These are phyloP conservation scores for Nemania sp. DNA, from an alignment of 2,329 filamentous ascomycete genomes.

Conservation along the genomic window DNA sequence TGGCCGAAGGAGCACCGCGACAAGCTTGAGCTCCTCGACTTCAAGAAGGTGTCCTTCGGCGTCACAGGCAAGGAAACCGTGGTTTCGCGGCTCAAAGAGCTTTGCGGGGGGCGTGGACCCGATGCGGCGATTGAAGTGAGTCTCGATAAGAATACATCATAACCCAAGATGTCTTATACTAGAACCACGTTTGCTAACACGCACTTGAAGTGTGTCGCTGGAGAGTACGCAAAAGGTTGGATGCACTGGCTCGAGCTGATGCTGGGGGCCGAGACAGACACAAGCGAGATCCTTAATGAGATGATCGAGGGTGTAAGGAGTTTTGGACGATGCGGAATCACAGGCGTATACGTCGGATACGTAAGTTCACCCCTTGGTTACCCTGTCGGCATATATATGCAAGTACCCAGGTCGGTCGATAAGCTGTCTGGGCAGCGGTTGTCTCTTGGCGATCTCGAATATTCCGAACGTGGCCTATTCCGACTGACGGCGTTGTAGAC, in stretches of 20 bases:
- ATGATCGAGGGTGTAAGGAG: slow-evolving; percentile 76
- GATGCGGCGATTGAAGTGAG: slow-evolving; percentile 62
- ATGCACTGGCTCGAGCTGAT: slow-evolving; percentile 61
- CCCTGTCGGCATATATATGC: no score
- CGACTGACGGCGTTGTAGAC: slow-evolving; percentile 69
- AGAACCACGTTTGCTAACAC: neutral
- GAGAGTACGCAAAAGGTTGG: slow-evolving; percentile 66
- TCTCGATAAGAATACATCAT: neutral
- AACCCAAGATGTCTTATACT: neutral
- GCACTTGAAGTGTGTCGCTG: slow-evolving; percentile 58
- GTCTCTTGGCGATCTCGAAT: neutral
- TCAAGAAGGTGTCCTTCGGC: slow-evolving; percentile 60
- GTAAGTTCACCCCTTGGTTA: slow-evolving; percentile 49
- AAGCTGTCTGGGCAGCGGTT: no score
- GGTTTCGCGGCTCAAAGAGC: slow-evolving; percentile 72
- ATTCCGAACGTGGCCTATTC: neutral
- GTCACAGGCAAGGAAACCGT: slow-evolving; percentile 65
- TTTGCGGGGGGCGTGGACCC: slow-evolving; percentile 72
- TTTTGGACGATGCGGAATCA: slow-evolving; percentile 76
- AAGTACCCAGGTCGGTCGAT: no score
- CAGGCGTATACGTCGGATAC: slow-evolving; percentile 69
- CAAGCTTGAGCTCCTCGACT: slow-evolving; percentile 73
- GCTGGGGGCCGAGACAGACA: slow-evolving; percentile 79
- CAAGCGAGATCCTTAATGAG: slow-evolving; percentile 78
- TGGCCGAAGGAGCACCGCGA: slow-evolving; percentile 54